A percentile compares a stretch with the other conserved stretches of the same genome.
phyloP scores from a whole-genome alignment of 441 rosid species.

The Melastoma candidum region DNA sequence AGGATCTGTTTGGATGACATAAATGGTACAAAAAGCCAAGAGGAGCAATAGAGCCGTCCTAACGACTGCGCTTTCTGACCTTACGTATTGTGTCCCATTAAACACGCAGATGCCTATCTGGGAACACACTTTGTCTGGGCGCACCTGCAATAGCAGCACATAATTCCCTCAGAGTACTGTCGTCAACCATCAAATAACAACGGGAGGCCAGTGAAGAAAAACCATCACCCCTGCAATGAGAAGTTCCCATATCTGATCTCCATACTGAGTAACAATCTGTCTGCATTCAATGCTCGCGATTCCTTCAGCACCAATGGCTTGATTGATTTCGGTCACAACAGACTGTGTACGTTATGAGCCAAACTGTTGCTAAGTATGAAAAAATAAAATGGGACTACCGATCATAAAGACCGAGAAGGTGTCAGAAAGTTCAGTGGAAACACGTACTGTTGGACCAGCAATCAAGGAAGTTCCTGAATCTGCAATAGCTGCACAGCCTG shows the following conservation, averaged over 20 bases:
- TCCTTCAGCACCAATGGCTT: constrained; percentile 75
- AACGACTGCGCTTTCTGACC: constrained; percentile 19
- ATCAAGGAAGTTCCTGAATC: constrained; percentile 81
- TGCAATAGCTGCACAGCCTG: constrained; percentile 67
- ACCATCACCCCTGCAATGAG: constrained; percentile 45
- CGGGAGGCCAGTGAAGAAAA: background rate
- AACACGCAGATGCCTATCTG: constrained; percentile 47
- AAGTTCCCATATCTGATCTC: constrained; percentile 67
- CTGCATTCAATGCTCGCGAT: constrained; percentile 55
- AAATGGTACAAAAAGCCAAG: no score
- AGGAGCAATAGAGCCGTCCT: background rate
- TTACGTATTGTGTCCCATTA: constrained; percentile 16
- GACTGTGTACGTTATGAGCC: constrained; percentile 24
- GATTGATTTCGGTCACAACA: constrained; percentile 63
- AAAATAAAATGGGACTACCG: constrained; percentile 3
- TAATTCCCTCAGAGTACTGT: background rate
- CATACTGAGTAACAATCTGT: constrained; percentile 57
- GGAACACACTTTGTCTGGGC: constrained; percentile 45
- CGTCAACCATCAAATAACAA: background rate
- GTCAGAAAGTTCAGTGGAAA: background rate
- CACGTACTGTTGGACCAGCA: constrained; percentile 66
- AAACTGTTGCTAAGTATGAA: background rate
- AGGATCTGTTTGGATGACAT: background rate
- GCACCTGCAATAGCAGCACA: constrained; percentile 26
- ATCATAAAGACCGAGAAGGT: background rate